Evolutionary conservation across 2,329 filamentous ascomycete genomes (phyloP), one percentile per base, ranked within the genome.

Genomic region (Trichoderma lentiforme): DNA sequence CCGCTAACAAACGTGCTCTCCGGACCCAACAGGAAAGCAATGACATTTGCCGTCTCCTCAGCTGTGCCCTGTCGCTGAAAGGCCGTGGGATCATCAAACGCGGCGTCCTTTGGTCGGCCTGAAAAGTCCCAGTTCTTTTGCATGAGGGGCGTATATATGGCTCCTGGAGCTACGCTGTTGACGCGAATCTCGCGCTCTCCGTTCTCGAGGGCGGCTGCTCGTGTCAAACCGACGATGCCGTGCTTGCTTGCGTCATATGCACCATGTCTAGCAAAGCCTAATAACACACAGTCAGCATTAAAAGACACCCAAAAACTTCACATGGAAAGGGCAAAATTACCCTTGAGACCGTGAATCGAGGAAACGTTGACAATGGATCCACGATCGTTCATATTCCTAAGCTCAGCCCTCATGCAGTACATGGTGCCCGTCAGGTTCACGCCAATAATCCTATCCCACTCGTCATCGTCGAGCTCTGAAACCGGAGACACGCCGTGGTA

Each of bases 331-430:
- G 3, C 39, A n/a, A 24, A n/a, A 21, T 43, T 76, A 75, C 79
- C 78, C 26, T 82, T 78, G 11, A 79, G 74, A 43, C 86, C 86
- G 47, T 86, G 83, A 60, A 88, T 84, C 47, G 84, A 87, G n/a
- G 84, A 82, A 32, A 86, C 82, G 76, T 88, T 89, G 71, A 90
- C 88, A 75, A 90, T 89, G 73, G 86, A 87, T 1, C 86, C 87
- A 1, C 85, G 83, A n/a, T 84, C 80, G 2, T 81, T 81, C 62
- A 89, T 83, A 53, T 82, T 82, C 47, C 77, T 77, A 56, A 85
- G 79, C 76, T 84, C 76, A 9, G 83, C 83, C 43, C 84, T 80
- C 74, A 86, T 73, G 74, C 84, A 86, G 76, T 85, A 85, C 84
- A 86, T 86, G 57, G 81, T 82, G 2, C 85, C 84, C 2, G 83